Base-by-base conservation (phyloP, 352 stramenopile genomes). In the Pythium brassicae region DNA sequence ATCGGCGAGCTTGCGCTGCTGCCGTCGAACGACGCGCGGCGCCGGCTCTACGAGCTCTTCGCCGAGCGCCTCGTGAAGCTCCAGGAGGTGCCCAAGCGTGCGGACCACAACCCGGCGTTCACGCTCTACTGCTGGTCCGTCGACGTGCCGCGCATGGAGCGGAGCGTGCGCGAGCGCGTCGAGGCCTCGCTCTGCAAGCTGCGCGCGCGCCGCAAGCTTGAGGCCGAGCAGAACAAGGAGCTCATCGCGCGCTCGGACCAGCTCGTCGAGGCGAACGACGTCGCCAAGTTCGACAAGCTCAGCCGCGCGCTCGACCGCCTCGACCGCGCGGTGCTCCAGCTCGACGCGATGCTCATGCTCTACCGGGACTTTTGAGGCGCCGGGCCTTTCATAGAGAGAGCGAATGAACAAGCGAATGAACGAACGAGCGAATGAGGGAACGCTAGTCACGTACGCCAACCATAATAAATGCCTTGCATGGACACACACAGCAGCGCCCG, bases 281-380 rank as follows among this genome's bases (percentile, higher is more conserved):
- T 93, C 20, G 82, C 84, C 56, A 91, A 91, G 56, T 95, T 95
- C 48, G 86, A 95, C 68, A 88, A 86, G 62, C 69, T 95, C 35
- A 93, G 86, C 51, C 83, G 83, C 42, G 79, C 83, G 19, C 73
- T 95, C 29, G 86, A 95, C 62, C 86, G 86, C 32, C 71, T 93
- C 42, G 86, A 95, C 66, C 83, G 86, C 51, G 78, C 79, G 39
- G 73, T 86, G 57, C 82, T 95, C 53, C 86, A 93, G 48, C 65
- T 95, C 37, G 86, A 95, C 64, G 71, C 70, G 47, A 94, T 94
- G 83, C 73, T 95, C 55, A 92, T 95, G 83, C 79, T 95, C 14
- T 93, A 89, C 61, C 80, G 84, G 40, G 81, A 95, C 61, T 95
- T 95, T 66, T 95, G 22, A 47, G 42, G 4, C 20, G 19, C 3